phyloP scores from a whole-genome alignment of 176 grass and related monocot species.

The Pharus latifolius region DNA sequence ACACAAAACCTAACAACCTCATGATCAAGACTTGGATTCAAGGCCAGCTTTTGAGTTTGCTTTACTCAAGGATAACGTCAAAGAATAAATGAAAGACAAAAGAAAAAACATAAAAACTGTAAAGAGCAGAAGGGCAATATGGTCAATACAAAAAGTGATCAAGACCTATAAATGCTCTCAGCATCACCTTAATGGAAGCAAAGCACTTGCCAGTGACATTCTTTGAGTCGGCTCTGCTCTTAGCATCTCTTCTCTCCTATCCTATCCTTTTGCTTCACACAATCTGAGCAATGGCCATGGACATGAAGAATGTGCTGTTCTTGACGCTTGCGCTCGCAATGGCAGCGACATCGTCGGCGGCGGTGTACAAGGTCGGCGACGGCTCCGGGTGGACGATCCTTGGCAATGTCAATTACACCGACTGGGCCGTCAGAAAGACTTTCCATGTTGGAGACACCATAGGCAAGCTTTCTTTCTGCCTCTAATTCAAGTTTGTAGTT shows the following conservation, averaged over 20 bases:
- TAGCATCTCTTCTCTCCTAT: conserved; percentile 5
- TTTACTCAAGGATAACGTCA: conserved; percentile 48
- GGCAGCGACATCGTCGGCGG: conserved; percentile 29
- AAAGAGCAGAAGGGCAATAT: neutral
- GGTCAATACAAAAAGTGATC: neutral
- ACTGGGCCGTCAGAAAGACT: conserved; percentile 39
- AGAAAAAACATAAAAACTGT: neutral
- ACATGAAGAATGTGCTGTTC: conserved; percentile 11
- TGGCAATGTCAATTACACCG: conserved; percentile 56
- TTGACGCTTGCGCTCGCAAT: conserved; percentile 31
- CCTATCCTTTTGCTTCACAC: neutral
- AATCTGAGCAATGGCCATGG: conserved; percentile 14
- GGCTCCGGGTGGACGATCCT: conserved; percentile 65
- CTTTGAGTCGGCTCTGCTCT: conserved; percentile 29
- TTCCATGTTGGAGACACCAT: conserved; percentile 52
- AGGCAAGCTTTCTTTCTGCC: conserved; percentile 27
- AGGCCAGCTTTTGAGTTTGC: conserved; percentile 57
- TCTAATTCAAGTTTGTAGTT: too few relatives aligned
- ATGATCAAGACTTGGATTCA: conserved; percentile 57
- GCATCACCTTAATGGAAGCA: conserved; percentile 4
- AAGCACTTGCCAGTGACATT: conserved; percentile 14
- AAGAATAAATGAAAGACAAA: neutral
- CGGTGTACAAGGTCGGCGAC: conserved; percentile 60
- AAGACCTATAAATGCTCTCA: conserved; percentile 20
- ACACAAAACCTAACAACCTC: conserved; percentile 21